A percentile compares a stretch with the other conserved stretches of the same genome.
These are phyloP conservation scores for Peterozyma toletana DNA, from an alignment of 805 yeast genomes.

Conservation along the genomic window DNA sequence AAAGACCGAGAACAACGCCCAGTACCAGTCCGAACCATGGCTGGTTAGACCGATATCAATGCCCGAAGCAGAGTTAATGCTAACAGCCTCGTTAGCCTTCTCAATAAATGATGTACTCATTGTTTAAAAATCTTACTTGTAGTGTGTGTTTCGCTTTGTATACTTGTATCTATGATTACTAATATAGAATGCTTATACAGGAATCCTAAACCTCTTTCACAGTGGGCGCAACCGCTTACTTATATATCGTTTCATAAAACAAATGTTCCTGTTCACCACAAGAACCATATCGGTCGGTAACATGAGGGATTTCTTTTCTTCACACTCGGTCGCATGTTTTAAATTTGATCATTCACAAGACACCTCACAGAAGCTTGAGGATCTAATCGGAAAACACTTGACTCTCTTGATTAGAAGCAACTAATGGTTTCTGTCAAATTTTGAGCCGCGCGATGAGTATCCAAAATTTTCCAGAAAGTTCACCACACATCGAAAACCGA, in stretches of 20 bases:
- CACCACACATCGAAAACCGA: too few species aligned
- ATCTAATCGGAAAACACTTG: background rate
- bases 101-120: constrained; percentile 8
- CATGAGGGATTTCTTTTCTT: background rate
- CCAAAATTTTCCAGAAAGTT: too few species aligned
- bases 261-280: background rate
- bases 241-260: background rate
- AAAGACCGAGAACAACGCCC: constrained; percentile 52
- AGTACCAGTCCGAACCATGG: constrained; percentile 62
- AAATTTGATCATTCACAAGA: background rate
- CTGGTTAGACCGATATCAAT: constrained; percentile 45
- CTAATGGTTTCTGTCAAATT: background rate
- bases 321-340: too few species aligned
- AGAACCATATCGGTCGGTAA: background rate
- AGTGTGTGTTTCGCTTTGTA: background rate
- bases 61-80: constrained; percentile 33
- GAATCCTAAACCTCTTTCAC: background rate
- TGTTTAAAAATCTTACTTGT: background rate
- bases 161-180: background rate
- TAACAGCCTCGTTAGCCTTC: constrained; percentile 28
- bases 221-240: background rate
- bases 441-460: constrained; percentile 1
- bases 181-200: background rate
- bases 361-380: background rate
- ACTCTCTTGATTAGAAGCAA: background rate